Conservation (phyloP, 441 rosid species). For the Adansonia madagascariensis region DNA sequence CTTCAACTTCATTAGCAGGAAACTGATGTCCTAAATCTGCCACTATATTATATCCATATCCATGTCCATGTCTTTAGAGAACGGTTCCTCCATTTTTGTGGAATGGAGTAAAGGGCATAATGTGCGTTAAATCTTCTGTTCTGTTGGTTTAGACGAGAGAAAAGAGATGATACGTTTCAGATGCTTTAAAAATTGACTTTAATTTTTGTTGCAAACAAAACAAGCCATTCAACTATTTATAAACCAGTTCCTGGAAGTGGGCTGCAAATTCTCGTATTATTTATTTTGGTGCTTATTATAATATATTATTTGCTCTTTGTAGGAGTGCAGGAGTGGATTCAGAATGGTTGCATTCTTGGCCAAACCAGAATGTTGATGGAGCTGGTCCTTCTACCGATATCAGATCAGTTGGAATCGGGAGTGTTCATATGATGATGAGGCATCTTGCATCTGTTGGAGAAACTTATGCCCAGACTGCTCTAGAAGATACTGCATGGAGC, state of each 20-base stretch:
- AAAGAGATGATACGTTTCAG: background rate
- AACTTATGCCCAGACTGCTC: conserved; percentile 86
- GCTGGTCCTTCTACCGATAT: conserved; percentile 85
- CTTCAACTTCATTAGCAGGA: background rate
- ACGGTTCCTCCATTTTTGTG: background rate
- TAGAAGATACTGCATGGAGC: conserved; percentile 90
- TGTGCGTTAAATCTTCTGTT: background rate
- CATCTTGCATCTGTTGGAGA: conserved; percentile 98
- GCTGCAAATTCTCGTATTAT: background rate
- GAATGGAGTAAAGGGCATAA: background rate
- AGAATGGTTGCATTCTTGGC: conserved; percentile 81
- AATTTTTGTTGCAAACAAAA: background rate
- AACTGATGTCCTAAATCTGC: background rate
- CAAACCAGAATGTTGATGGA: conserved; percentile 74
- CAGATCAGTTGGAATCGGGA: conserved; percentile 79
- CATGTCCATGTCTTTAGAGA: conserved; percentile 11
- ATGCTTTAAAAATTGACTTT: conserved; percentile 3
- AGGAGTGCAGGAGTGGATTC: conserved; percentile 85
- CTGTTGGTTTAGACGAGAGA: background rate
- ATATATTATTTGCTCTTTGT: background rate
- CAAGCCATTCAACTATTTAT: background rate
- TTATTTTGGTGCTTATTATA: conserved; percentile 3
- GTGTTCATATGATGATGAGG: conserved; percentile 99
- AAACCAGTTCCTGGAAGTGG: background rate
- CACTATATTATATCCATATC: background rate